phyloP scores from a whole-genome alignment of 495 filamentous ascomycete genomes.

The Aspergillus heteromorphus region DNA sequence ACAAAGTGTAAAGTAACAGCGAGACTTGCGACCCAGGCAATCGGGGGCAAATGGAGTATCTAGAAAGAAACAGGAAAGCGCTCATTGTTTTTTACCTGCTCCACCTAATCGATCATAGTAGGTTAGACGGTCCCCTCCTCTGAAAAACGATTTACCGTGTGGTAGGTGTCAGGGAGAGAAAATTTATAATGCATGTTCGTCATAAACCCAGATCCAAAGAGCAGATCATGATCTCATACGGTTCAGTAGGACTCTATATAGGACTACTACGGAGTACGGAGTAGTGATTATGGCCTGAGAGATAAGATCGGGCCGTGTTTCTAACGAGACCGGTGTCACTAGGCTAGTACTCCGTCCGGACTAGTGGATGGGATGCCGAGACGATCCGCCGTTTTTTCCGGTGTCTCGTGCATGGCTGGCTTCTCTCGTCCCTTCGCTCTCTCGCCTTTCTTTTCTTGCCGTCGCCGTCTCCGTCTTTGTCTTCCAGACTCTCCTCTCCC shows the following conservation, averaged over 20 bases:
- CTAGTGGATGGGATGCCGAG: constrained; percentile 30
- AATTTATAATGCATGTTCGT: too few relatives aligned
- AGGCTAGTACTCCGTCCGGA: neutral
- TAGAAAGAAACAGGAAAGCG: too few relatives aligned
- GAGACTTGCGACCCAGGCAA: too few relatives aligned
- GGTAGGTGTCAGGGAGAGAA: too few relatives aligned
- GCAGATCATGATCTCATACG: too few relatives aligned
- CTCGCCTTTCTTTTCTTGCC: constrained; percentile 3
- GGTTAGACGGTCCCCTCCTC: too few relatives aligned
- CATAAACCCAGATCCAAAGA: too few relatives aligned
- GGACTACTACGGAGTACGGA: neutral
- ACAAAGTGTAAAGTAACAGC: neutral
- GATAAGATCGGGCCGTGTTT: constrained; percentile 41
- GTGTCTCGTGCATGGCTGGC: constrained; percentile 16
- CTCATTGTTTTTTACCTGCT: too few relatives aligned
- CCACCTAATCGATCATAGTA: too few relatives aligned
- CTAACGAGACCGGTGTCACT: constrained; percentile 2
- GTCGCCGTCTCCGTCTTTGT: constrained; percentile 9
- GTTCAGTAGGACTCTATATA: too few relatives aligned
- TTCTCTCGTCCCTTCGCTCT: constrained; percentile 16
- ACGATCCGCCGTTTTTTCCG: constrained; percentile 42
- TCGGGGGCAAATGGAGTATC: too few relatives aligned
- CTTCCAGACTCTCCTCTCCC: constrained; percentile 1
- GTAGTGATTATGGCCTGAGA: constrained; percentile 3
- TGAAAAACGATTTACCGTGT: too few relatives aligned